Evolutionary conservation across 108 stramenopile species (phyloP).

Genomic region (Nannochloropsis oceanica): DNA sequence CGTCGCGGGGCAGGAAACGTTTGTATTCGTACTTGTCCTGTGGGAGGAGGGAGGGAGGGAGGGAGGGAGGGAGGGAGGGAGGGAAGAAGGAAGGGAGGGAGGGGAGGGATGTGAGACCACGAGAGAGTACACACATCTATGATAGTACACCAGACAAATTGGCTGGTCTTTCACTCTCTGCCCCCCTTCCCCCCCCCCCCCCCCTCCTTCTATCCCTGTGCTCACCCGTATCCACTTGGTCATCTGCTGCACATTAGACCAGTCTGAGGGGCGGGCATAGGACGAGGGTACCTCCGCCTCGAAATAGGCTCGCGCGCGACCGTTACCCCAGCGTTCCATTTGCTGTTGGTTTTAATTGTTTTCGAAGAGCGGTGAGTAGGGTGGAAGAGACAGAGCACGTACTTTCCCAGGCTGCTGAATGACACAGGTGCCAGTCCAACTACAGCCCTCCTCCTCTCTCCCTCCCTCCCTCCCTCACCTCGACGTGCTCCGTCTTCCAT

Average conservation of each 20-base stretch:
- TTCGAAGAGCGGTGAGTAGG: neutral
- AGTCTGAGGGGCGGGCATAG: slow-evolving; percentile 7
- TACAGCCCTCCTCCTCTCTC: neutral
- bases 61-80: neutral
- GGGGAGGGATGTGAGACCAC: neutral
- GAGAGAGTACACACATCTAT: neutral
- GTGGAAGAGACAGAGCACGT: neutral
- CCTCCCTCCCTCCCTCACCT: neutral
- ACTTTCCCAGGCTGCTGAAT: neutral
- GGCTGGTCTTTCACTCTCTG: no score
- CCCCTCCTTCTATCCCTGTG: neutral
- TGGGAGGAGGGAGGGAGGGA: neutral
- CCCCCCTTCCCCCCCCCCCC: no score
- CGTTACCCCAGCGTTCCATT: slow-evolving; percentile 25
- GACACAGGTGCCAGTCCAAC: neutral
- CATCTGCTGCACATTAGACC: slow-evolving; percentile 4
- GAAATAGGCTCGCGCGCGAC: slow-evolving; percentile 10
- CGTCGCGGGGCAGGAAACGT: slow-evolving; percentile 6
- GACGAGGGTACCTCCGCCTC: slow-evolving; percentile 20
- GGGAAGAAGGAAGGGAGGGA: neutral
- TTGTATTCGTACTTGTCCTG: slow-evolving; percentile 26
- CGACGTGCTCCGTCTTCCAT: slow-evolving; percentile 12
- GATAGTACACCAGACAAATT: neutral
- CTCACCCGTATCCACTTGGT: neutral
- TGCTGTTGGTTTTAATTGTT: neutral